Evolutionary conservation across 208 protist genomes (phyloP).

Genomic region (Wallacemonas sp.): DNA sequence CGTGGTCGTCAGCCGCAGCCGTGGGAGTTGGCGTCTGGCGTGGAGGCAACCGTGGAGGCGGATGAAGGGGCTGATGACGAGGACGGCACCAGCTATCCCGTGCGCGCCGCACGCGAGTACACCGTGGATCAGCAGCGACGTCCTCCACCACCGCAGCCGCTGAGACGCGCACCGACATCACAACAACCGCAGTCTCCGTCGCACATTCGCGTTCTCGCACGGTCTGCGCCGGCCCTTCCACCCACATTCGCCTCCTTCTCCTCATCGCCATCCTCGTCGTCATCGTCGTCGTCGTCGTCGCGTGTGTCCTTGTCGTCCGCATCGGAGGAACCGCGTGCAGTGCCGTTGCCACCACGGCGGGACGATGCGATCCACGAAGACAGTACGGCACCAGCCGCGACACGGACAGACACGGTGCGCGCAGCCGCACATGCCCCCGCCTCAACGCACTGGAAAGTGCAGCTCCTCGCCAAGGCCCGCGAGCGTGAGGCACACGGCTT

Average conservation of each 20-base stretch:
- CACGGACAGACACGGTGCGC: too few relatives aligned
- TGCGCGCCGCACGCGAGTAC: not conserved
- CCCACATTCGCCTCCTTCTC: too few relatives aligned
- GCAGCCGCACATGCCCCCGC: not conserved
- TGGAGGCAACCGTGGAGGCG: not conserved
- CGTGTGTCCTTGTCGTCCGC: too few relatives aligned
- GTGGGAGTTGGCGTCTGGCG: not conserved
- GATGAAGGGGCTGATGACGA: too few relatives aligned
- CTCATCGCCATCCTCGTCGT: too few relatives aligned
- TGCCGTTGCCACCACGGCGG: too few relatives aligned
- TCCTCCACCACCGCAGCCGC: not conserved
- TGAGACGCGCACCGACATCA: not conserved
- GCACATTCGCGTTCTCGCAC: not conserved
- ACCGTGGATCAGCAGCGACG: not conserved
- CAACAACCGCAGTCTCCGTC: not conserved
- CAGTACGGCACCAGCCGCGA: too few relatives aligned
- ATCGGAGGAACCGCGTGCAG: too few relatives aligned
- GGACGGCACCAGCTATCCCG: not conserved
- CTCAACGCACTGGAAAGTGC: constrained; percentile 3
- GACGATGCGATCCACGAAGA: too few relatives aligned
- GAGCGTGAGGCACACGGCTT: not conserved
- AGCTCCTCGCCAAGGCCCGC: constrained; percentile 5
- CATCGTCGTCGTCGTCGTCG: too few relatives aligned
- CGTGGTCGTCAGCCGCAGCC: not conserved
- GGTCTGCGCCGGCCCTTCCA: too few relatives aligned